phyloP scores from a whole-genome alignment of 202 grass and related monocot genomes.

The Carex arenaria region DNA sequence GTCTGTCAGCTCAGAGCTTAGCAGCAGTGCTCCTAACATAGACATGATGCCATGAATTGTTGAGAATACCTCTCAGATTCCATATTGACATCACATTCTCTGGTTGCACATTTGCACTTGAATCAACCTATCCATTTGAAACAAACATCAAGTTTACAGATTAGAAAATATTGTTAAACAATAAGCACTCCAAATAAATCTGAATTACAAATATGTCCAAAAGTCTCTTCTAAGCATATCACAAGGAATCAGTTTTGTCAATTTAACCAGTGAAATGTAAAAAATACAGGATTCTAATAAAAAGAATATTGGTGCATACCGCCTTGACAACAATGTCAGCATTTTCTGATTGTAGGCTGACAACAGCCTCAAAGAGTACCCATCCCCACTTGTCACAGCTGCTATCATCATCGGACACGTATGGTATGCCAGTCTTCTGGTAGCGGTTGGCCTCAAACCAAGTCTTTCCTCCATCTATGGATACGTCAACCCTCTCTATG shows the following conservation, averaged over 20 bases:
- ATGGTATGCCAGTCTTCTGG: conserved; percentile 51
- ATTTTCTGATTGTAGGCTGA: conserved; percentile 45
- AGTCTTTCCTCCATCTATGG: conserved; percentile 81
- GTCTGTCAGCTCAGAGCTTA: conserved; percentile 19
- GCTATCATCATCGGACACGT: conserved; percentile 63
- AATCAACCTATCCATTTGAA: conserved; percentile 54
- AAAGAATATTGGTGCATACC: conserved; percentile 34
- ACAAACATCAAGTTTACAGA: background rate
- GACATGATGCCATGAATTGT: conserved; percentile 86
- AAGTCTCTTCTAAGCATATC: background rate
- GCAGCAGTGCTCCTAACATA: conserved; percentile 34
- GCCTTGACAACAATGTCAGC: conserved; percentile 84
- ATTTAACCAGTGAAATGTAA: background rate
- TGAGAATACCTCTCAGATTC: conserved; percentile 96
- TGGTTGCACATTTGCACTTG: conserved; percentile 72
- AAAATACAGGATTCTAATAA: conserved; percentile 3
- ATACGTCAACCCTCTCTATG: conserved; percentile 90
- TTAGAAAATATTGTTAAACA: background rate
- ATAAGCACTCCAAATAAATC: background rate
- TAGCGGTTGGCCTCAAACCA: conserved; percentile 68
- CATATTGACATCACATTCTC: conserved; percentile 74
- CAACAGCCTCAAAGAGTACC: conserved; percentile 80
- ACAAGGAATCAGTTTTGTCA: background rate
- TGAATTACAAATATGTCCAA: background rate
- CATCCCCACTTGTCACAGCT: conserved; percentile 86